Conservation (phyloP, 495 filamentous ascomycete genomes). For the Aspergillus saccharolyticus region DNA sequence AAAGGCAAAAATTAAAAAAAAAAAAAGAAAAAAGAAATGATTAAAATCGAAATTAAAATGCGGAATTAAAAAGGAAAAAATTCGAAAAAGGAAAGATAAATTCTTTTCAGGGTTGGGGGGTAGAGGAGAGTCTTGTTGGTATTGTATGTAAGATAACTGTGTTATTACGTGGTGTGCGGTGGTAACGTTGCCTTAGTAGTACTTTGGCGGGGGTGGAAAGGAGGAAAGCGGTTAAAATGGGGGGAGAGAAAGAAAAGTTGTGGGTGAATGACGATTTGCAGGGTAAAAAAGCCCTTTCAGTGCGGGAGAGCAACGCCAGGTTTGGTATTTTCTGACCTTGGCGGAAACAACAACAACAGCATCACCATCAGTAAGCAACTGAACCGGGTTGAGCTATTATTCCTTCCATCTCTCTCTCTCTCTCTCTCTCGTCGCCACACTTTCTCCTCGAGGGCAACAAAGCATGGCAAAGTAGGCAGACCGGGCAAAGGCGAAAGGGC, state of each 20-base stretch:
- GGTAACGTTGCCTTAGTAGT: background rate
- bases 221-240: background rate
- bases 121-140: background rate
- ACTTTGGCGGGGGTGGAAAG: no score
- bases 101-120: background rate
- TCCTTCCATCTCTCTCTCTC: no score
- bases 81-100: background rate
- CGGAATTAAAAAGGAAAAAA: conserved; percentile 4
- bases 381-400: conserved; percentile 7
- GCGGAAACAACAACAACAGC: conserved; percentile 5
- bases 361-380: background rate
- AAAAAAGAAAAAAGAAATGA: conserved; percentile 4
- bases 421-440: conserved; percentile 15
- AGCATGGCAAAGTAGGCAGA: conserved; percentile 1
- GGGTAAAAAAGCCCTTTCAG: conserved; percentile 9
- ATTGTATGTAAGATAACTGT: background rate
- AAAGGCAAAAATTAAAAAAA: conserved; percentile 15
- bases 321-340: conserved; percentile 8
- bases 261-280: conserved; percentile 4
- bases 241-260: background rate
- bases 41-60: conserved; percentile 13
- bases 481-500: background rate
- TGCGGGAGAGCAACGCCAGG: conserved; percentile 17
- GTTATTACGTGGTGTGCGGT: background rate
- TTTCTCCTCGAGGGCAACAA: no score